Conservation (phyloP, 192 early-diverging fungal species). For the Gamsiella multidivaricata region DNA sequence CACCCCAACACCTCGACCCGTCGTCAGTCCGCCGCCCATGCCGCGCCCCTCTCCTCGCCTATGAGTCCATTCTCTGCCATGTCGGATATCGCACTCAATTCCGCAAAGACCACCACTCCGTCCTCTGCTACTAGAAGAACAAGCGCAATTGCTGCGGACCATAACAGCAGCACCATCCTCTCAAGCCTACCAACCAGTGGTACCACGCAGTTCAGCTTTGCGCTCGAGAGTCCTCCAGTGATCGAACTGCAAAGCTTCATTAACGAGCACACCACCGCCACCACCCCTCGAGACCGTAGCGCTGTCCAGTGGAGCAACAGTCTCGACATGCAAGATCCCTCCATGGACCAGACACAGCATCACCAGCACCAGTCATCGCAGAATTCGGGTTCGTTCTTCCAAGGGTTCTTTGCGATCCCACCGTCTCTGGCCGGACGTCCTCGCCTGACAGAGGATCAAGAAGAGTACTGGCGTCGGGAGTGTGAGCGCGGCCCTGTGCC, state of each 20-base stretch:
- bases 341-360: not conserved
- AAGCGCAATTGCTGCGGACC: too few species aligned
- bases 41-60: not conserved
- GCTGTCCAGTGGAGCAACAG: too few species aligned
- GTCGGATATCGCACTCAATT: slow-evolving; percentile 1
- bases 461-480: slow-evolving; percentile 5
- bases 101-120: not conserved
- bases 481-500: slow-evolving; percentile 20
- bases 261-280: too few species aligned
- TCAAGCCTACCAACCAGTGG: not conserved
- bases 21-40: not conserved
- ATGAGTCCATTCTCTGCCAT: not conserved
- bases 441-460: not conserved
- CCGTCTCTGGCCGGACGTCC: slow-evolving; percentile 31
- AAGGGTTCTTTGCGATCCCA: slow-evolving; percentile 24
- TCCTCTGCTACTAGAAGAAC: not conserved
- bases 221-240: slow-evolving; percentile 12
- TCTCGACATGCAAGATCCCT: too few species aligned
- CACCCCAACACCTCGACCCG: slow-evolving; percentile 11
- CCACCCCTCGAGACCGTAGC: too few species aligned
- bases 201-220: slow-evolving; percentile 3
- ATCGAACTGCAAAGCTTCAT: slow-evolving; percentile 24
- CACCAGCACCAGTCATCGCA: not conserved
- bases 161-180: not conserved
- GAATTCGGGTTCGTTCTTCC: slow-evolving; percentile 16